These are phyloP conservation scores for Pyrenophora seminiperda DNA, from an alignment of 2,329 filamentous ascomycete species.

Conservation along the genomic window DNA sequence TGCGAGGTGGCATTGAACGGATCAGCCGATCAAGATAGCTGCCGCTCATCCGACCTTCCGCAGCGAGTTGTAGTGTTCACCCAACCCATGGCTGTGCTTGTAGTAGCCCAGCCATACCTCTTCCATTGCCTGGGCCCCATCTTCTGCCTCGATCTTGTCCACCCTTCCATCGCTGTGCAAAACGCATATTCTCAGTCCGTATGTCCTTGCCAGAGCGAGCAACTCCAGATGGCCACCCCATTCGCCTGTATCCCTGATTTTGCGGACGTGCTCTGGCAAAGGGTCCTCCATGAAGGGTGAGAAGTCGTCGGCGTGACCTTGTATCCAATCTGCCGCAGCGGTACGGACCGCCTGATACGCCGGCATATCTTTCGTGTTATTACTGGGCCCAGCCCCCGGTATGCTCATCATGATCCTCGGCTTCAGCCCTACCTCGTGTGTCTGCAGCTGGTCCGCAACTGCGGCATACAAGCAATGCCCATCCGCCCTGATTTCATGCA, in stretches of 20 bases:
- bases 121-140: conserved; percentile 52
- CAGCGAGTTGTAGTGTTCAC: conserved; percentile 97
- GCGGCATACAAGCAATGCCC: conserved; percentile 95
- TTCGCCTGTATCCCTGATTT: conserved; percentile 85
- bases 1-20: conserved; percentile 6
- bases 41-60: conserved; percentile 43
- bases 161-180: conserved; percentile 80
- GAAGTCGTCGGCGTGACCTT: conserved; percentile 76
- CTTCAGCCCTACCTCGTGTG: conserved; percentile 43
- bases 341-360: conserved; percentile 70
- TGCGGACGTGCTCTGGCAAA: conserved; percentile 71
- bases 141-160: conserved; percentile 70
- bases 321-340: conserved; percentile 79
- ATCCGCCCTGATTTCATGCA: conserved; percentile 84
- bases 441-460: conserved; percentile 78
- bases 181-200: conserved; percentile 80
- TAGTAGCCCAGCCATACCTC: conserved; percentile 94
- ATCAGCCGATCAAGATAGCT: background rate
- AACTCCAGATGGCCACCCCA: conserved; percentile 97
- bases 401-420: conserved; percentile 38
- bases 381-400: conserved; percentile 26
- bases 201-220: conserved; percentile 79
- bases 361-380: conserved; percentile 12
- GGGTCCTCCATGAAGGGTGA: conserved; percentile 84
- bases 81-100: conserved; percentile 87